These are phyloP conservation scores for Cladorrhinum sp. DNA, from an alignment of 2,329 filamentous ascomycete species.

Conservation along the genomic window DNA sequence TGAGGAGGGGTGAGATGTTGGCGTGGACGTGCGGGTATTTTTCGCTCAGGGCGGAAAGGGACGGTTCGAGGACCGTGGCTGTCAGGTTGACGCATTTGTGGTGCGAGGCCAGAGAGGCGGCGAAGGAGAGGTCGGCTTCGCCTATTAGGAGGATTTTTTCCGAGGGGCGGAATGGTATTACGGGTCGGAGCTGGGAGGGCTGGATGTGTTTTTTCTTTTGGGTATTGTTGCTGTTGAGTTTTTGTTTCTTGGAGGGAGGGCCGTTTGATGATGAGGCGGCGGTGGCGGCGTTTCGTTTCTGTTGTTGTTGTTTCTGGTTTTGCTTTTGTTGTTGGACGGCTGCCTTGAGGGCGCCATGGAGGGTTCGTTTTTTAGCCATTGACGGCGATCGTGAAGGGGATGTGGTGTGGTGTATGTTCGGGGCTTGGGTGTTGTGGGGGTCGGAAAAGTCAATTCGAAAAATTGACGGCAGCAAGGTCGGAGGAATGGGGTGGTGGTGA, in stretches of 20 bases:
- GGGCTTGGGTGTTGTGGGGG: not conserved
- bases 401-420: not conserved
- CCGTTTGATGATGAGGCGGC: not conserved
- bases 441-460: not conserved
- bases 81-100: slow-evolving; percentile 65
- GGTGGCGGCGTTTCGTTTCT: not conserved
- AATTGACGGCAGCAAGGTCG: slow-evolving; percentile 3
- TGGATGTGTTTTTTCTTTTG: slow-evolving; percentile 12
- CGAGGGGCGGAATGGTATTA: slow-evolving; percentile 64
- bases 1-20: slow-evolving; percentile 43
- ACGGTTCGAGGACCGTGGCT: slow-evolving; percentile 65
- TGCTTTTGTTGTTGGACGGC: slow-evolving; percentile 22
- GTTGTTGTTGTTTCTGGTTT: slow-evolving; percentile 16
- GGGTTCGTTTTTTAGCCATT: slow-evolving; percentile 23
- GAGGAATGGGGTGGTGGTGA: not conserved
- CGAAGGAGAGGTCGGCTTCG: slow-evolving; percentile 79
- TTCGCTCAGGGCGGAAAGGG: slow-evolving; percentile 52
- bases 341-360: slow-evolving; percentile 24
- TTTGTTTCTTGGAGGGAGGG: slow-evolving; percentile 10
- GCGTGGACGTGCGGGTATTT: slow-evolving; percentile 72
- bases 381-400: not conserved
- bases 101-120: slow-evolving; percentile 61
- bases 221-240: not conserved
- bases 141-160: slow-evolving; percentile 73
- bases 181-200: slow-evolving; percentile 43